Evolutionary conservation across 2,329 filamentous ascomycete species (phyloP).

Genomic region (Diaporthe destruens): DNA sequence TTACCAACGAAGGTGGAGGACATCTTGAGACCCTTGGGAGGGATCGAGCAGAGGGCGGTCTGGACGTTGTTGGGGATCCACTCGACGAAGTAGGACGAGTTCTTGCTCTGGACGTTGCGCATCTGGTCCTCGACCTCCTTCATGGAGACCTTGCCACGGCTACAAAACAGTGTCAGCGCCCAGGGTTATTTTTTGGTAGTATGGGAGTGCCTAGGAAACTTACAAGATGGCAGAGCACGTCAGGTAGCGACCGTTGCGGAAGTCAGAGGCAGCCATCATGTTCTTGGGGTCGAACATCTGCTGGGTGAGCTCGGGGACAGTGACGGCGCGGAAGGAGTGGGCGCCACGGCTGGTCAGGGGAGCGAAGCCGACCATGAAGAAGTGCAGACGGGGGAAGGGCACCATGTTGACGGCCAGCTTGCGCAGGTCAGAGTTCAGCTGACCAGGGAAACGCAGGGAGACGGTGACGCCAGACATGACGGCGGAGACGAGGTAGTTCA

Average conservation of each 20-base stretch:
- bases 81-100: constrained; percentile 99
- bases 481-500: constrained; percentile 99
- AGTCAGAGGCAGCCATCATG: constrained; percentile 99
- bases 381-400: constrained; percentile 99
- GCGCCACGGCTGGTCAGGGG: constrained; percentile 89
- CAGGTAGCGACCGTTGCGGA: constrained; percentile 99
- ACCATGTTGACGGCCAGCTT: constrained; percentile 99
- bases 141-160: constrained; percentile 99
- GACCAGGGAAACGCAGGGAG: constrained; percentile 98
- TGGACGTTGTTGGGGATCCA: constrained; percentile 99
- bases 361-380: constrained; percentile 99
- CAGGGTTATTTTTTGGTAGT: background rate
- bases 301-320: constrained; percentile 97
- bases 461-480: constrained; percentile 99
- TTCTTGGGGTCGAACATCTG: constrained; percentile 99
- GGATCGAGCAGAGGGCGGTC: constrained; percentile 98
- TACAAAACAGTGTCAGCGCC: constrained; percentile 54
- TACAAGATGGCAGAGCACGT: constrained; percentile 99
- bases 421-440: constrained; percentile 99
- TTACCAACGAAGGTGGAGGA: constrained; percentile 99
- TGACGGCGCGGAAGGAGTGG: constrained; percentile 96
- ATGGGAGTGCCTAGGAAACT: constrained; percentile 51
- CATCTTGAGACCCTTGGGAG: constrained; percentile 98
- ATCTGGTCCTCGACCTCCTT: constrained; percentile 99
- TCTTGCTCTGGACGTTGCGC: constrained; percentile 99